phyloP scores from a whole-genome alignment of 1,284 basidiomycete genomes.

The Pseudozyma thailandica region DNA sequence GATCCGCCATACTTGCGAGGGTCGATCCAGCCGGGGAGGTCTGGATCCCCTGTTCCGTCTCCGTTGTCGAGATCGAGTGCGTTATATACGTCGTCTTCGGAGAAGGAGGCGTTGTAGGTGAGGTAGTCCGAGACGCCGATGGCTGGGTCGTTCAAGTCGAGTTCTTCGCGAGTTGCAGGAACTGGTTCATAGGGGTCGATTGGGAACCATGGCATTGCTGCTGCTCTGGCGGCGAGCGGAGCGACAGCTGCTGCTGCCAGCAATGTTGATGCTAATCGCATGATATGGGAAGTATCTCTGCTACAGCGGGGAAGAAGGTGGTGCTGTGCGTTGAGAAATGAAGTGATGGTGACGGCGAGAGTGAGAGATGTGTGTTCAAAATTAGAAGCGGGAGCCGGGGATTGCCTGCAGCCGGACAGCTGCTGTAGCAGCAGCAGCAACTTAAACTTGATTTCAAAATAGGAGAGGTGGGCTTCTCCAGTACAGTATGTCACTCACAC shows the following conservation, averaged over 20 bases:
- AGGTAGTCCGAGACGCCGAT: conserved; percentile 25
- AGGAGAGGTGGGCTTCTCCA: too few species aligned
- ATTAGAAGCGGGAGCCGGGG: too few species aligned
- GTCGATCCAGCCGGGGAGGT: conserved; percentile 52
- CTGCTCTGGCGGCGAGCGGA: background rate
- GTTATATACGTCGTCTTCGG: conserved; percentile 34
- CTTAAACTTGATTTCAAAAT: too few species aligned
- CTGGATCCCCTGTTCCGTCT: conserved; percentile 35
- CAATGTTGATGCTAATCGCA: conserved; percentile 22
- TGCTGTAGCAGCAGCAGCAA: too few species aligned
- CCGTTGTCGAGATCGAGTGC: conserved; percentile 48
- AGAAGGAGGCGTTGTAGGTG: conserved; percentile 38
- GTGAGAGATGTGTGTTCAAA: too few species aligned
- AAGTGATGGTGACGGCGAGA: too few species aligned
- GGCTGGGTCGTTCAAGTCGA: conserved; percentile 30
- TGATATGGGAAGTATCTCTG: background rate
- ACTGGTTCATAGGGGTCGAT: conserved; percentile 16
- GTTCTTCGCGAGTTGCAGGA: conserved; percentile 23
- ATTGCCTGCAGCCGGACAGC: too few species aligned
- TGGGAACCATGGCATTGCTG: conserved; percentile 30
- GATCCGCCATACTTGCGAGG: conserved; percentile 52
- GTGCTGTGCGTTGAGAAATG: background rate
- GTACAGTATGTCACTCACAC: too few species aligned
- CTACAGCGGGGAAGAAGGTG: background rate
- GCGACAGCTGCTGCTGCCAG: conserved; percentile 2